A percentile compares a stretch with the other conserved stretches of the same genome.
These are phyloP conservation scores for Colletotrichum chlorophyti DNA, from an alignment of 2,329 filamentous ascomycete species.

Conservation along the genomic window DNA sequence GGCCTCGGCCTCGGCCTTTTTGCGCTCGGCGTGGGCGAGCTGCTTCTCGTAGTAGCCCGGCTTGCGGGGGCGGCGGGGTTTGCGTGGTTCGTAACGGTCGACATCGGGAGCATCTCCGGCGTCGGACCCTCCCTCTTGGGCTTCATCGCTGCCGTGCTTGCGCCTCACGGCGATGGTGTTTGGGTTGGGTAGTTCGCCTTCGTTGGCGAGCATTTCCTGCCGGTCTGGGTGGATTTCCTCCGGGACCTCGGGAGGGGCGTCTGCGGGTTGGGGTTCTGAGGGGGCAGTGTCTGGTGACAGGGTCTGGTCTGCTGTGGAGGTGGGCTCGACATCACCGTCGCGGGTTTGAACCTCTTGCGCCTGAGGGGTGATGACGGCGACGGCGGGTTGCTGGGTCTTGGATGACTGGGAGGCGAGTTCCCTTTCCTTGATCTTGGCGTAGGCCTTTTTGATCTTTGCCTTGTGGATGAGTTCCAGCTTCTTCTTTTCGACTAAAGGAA, in stretches of 20 bases:
- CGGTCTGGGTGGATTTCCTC: slow-evolving; percentile 48
- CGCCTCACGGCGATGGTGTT: slow-evolving; percentile 28
- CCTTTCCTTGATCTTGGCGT: slow-evolving; percentile 82
- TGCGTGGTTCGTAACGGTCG: slow-evolving; percentile 28
- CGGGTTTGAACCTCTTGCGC: slow-evolving; percentile 31
- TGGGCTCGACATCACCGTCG: slow-evolving; percentile 30
- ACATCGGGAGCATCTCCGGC: slow-evolving; percentile 12
- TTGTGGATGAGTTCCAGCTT: slow-evolving; percentile 90
- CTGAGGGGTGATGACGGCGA: slow-evolving; percentile 12
- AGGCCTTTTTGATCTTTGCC: slow-evolving; percentile 91
- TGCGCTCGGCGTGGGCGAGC: slow-evolving; percentile 53
- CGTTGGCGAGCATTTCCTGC: slow-evolving; percentile 45
- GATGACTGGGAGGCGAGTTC: slow-evolving; percentile 42
- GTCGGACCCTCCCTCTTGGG: neutral
- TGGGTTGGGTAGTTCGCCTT: slow-evolving; percentile 30
- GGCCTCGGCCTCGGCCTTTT: slow-evolving; percentile 48
- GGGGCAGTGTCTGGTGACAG: slow-evolving; percentile 2
- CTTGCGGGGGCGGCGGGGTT: slow-evolving; percentile 33
- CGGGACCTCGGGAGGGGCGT: slow-evolving; percentile 17
- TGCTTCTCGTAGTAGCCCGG: slow-evolving; percentile 73
- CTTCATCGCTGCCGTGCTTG: slow-evolving; percentile 7
- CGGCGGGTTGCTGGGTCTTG: slow-evolving; percentile 21
- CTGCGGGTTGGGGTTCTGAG: slow-evolving; percentile 9
- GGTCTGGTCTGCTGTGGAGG: neutral
- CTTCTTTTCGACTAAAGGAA: slow-evolving; percentile 76